A percentile compares a stretch with the other conserved stretches of the same genome.
Evolutionary conservation across 768 basidiomycete genomes (phyloP).

Genomic region (Crassisporium funariophilum): DNA sequence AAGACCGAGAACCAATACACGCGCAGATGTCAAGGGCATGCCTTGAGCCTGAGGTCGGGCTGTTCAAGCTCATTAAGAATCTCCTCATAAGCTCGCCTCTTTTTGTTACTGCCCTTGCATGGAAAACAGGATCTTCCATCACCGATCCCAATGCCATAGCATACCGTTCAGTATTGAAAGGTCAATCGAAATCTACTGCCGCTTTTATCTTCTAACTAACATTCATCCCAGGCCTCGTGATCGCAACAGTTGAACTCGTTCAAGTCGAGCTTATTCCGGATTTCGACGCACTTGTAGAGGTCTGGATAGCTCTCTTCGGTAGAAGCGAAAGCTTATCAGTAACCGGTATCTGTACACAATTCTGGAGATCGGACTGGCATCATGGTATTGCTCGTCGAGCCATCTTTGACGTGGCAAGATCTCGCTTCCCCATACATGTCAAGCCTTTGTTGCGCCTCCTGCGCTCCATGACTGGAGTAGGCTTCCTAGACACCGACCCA

Average conservation of each 20-base stretch:
- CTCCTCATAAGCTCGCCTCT: constrained; percentile 71
- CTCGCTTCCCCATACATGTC: constrained; percentile 82
- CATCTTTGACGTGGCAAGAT: constrained; percentile 79
- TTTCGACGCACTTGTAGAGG: constrained; percentile 68
- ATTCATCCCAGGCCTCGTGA: constrained; percentile 62
- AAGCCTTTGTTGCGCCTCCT: constrained; percentile 70
- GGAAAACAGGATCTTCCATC: constrained; percentile 66
- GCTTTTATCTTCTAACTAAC: not conserved
- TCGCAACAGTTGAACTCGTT: constrained; percentile 71
- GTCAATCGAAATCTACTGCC: constrained; percentile 44
- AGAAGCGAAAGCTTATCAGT: constrained; percentile 69
- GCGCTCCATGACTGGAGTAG: constrained; percentile 74
- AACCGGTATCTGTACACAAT: constrained; percentile 73
- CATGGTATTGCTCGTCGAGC: constrained; percentile 69
- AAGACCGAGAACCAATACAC: constrained; percentile 59
- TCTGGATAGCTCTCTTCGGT: constrained; percentile 81
- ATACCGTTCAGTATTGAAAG: constrained; percentile 83
- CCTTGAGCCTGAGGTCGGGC: constrained; percentile 57
- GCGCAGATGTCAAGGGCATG: constrained; percentile 59
- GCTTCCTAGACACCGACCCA: constrained; percentile 75
- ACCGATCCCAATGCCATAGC: constrained; percentile 79
- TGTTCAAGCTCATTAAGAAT: constrained; percentile 58
- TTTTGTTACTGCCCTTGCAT: constrained; percentile 74
- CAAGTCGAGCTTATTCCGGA: constrained; percentile 79
- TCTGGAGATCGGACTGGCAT: constrained; percentile 80